phyloP scores from a whole-genome alignment of 495 filamentous ascomycete species.

The Thermochaetoides thermophila region DNA sequence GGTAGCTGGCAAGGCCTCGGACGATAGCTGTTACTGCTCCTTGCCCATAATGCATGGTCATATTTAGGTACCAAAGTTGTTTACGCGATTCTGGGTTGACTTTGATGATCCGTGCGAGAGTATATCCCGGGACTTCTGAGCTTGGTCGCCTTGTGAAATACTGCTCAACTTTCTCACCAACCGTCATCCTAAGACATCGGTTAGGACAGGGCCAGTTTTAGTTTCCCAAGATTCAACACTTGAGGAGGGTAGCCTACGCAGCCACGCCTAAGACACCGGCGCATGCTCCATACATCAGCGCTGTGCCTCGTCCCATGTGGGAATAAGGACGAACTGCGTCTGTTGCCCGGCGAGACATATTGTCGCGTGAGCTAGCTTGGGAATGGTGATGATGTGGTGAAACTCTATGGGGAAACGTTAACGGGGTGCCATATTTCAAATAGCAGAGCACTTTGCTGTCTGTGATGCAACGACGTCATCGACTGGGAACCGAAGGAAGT shows the following conservation, averaged over 20 bases:
- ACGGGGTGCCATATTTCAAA: no score
- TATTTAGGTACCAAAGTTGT: conserved; percentile 6
- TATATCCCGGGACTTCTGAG: conserved; percentile 8
- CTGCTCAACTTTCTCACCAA: conserved; percentile 4
- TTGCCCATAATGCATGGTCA: conserved; percentile 16
- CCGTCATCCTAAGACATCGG: conserved; percentile 4
- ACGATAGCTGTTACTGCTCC: conserved; percentile 7
- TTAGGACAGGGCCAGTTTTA: background rate
- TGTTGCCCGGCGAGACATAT: conserved; percentile 3
- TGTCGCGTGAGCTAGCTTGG: no score
- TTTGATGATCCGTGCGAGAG: conserved; percentile 3
- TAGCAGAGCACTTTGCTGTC: no score
- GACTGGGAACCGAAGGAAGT: no score
- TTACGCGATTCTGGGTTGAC: background rate
- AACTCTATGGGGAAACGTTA: no score
- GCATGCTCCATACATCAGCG: conserved; percentile 2
- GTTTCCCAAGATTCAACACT: no score
- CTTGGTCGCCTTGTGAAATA: conserved; percentile 5
- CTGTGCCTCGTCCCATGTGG: conserved; percentile 1
- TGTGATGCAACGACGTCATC: no score
- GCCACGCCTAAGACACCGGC: conserved; percentile 8
- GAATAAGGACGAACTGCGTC: conserved; percentile 1
- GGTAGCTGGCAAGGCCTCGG: conserved; percentile 12
- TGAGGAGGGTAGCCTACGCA: conserved; percentile 2
- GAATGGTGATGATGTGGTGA: no score